Percentiles rank a stretch among this genome's conserved stretches.
These are phyloP conservation scores for Grosmannia clavigera DNA, from an alignment of 2,329 filamentous ascomycete species.

Conservation along the genomic window DNA sequence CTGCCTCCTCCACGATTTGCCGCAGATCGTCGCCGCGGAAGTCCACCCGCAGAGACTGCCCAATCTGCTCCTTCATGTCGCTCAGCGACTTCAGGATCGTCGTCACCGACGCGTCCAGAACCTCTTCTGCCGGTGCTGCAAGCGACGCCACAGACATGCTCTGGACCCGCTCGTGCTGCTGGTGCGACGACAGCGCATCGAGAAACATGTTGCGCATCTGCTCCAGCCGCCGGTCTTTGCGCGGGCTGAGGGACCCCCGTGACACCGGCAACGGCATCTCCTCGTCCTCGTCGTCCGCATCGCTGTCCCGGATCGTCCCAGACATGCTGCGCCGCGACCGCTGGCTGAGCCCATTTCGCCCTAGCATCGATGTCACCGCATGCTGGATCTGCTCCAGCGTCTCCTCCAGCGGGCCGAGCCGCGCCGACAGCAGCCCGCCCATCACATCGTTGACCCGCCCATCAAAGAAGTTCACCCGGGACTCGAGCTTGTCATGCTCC, in stretches of 20 bases:
- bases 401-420: conserved; percentile 70
- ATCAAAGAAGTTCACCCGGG: conserved; percentile 80
- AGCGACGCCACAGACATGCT: background rate
- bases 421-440: conserved; percentile 60
- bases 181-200: conserved; percentile 57
- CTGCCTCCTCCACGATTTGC: conserved; percentile 49
- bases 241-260: conserved; percentile 63
- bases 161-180: conserved; percentile 16
- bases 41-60: conserved; percentile 28
- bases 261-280: conserved; percentile 35
- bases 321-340: conserved; percentile 54
- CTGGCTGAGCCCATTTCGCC: conserved; percentile 41
- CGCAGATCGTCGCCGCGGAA: conserved; percentile 42
- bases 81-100: conserved; percentile 54
- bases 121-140: background rate
- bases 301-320: conserved; percentile 63
- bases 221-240: conserved; percentile 66
- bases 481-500: conserved; percentile 72
- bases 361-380: conserved; percentile 43
- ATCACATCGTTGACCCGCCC: conserved; percentile 80
- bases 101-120: conserved; percentile 27
- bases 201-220: conserved; percentile 63
- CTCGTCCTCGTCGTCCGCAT: conserved; percentile 90
- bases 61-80: conserved; percentile 45
- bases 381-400: conserved; percentile 66